Evolutionary conservation across 2,329 filamentous ascomycete genomes (phyloP).

Genomic region (Dactylella cylindrospora): DNA sequence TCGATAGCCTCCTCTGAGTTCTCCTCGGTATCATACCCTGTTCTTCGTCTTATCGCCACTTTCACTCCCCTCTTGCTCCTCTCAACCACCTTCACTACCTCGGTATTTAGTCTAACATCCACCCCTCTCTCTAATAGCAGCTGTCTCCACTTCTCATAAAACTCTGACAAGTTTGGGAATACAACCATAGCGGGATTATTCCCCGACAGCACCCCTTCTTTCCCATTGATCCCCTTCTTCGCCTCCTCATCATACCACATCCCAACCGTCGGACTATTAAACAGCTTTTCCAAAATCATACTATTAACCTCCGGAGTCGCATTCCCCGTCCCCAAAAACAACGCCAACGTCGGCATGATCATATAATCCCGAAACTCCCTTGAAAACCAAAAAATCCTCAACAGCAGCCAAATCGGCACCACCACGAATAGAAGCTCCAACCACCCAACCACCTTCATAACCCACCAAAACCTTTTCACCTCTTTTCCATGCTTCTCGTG

Average conservation of each 20-base stretch:
- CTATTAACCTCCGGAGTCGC: slow-evolving; percentile 71
- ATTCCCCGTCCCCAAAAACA: slow-evolving; percentile 75
- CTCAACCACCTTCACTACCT: slow-evolving; percentile 59
- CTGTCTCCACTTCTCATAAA: slow-evolving; percentile 63
- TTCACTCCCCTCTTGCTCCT: slow-evolving; percentile 59
- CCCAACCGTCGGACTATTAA: slow-evolving; percentile 58
- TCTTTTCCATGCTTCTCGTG: slow-evolving; percentile 61
- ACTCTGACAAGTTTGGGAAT: slow-evolving; percentile 64
- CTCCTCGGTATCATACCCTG: slow-evolving; percentile 21
- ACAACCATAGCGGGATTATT: slow-evolving; percentile 68
- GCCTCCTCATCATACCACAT: slow-evolving; percentile 59
- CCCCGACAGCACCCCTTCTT: slow-evolving; percentile 48
- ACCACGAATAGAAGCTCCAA: slow-evolving; percentile 64
- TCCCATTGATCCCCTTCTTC: slow-evolving; percentile 9
- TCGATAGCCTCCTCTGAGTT: slow-evolving; percentile 50
- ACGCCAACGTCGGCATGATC: slow-evolving; percentile 69
- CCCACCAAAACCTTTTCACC: slow-evolving; percentile 60
- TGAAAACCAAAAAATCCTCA: slow-evolving; percentile 69
- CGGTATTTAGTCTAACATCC: slow-evolving; percentile 60
- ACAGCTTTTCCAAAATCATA: slow-evolving; percentile 66
- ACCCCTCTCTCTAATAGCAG: slow-evolving; percentile 61
- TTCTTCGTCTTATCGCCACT: slow-evolving; percentile 56
- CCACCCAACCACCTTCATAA: slow-evolving; percentile 62
- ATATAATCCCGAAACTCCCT: slow-evolving; percentile 71
- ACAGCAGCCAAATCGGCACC: slow-evolving; percentile 65